Evolutionary conservation across 2,329 filamentous ascomycete genomes (phyloP).

Genomic region (Ophiocordyceps unilateralis): DNA sequence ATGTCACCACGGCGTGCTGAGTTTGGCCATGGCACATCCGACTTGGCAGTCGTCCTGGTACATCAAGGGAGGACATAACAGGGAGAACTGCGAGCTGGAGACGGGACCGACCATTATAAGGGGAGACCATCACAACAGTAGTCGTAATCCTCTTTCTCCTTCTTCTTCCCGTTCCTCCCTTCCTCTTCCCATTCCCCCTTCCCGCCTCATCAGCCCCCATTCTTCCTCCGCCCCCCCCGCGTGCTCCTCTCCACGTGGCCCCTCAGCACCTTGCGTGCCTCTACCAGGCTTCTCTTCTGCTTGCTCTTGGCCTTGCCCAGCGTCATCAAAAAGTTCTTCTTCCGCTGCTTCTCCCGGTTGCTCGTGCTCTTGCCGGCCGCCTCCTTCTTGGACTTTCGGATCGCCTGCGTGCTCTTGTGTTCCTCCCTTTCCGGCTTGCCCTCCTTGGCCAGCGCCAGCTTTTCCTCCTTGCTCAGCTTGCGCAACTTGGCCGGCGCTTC

Average conservation of each 20-base stretch:
- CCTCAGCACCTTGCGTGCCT: constrained; percentile 65
- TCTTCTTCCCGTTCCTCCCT: no score
- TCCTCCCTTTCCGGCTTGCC: constrained; percentile 62
- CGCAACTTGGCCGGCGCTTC: constrained; percentile 68
- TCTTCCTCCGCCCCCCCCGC: constrained; percentile 66
- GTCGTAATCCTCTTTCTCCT: not conserved
- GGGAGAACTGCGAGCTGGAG: no score
- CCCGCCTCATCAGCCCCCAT: constrained; percentile 30
- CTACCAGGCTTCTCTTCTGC: constrained; percentile 81
- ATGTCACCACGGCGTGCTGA: not conserved
- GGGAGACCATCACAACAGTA: not conserved
- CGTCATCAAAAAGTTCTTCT: constrained; percentile 99
- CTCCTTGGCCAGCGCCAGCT: constrained; percentile 64
- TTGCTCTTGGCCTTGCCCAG: constrained; percentile 90
- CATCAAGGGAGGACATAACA: no score
- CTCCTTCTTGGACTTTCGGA: constrained; percentile 74
- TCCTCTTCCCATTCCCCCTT: no score
- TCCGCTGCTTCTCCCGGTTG: constrained; percentile 88
- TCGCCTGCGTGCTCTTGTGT: constrained; percentile 73
- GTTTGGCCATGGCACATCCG: no score
- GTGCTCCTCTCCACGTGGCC: constrained; percentile 72
- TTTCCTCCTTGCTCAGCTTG: constrained; percentile 81
- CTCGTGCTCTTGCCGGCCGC: constrained; percentile 87
- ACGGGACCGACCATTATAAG: no score
- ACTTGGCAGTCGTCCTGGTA: no score